A percentile compares a stretch with the other conserved stretches of the same genome.
These are phyloP conservation scores for Chlamydomonas schloesseri DNA, from an alignment of 139 green algal genomes.

Conservation along the genomic window DNA sequence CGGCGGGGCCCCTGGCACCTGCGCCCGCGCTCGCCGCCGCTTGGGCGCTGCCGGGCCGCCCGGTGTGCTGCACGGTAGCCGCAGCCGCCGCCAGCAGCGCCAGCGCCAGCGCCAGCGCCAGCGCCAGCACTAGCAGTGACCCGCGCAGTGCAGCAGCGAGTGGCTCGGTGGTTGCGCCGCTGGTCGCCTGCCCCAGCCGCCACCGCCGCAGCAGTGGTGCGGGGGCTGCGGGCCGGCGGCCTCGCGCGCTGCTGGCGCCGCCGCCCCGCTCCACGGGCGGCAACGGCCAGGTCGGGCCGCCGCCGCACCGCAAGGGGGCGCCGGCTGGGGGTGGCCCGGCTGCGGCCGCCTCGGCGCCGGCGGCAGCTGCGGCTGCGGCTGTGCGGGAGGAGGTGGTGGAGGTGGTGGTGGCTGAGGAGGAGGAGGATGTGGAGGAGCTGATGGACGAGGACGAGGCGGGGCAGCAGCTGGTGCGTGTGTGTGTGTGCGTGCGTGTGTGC, in stretches of 20 bases:
- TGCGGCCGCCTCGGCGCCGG: neutral
- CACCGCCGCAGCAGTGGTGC: too few relatives aligned
- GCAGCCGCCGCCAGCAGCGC: too few relatives aligned
- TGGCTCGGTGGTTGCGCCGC: neutral
- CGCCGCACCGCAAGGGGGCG: slow-evolving; percentile 5
- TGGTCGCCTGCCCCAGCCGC: neutral
- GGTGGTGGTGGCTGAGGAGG: slow-evolving; percentile 33
- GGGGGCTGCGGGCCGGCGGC: too few relatives aligned
- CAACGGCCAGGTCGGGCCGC: slow-evolving; percentile 32
- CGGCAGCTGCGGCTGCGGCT: neutral
- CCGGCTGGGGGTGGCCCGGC: neutral
- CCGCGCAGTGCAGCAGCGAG: too few relatives aligned
- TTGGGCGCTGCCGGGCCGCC: too few relatives aligned
- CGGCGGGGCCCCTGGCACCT: neutral
- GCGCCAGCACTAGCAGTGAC: neutral
- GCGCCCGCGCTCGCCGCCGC: neutral
- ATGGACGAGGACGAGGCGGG: slow-evolving; percentile 43
- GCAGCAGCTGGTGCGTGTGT: slow-evolving; percentile 41
- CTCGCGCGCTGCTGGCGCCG: neutral
- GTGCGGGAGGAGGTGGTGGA: slow-evolving; percentile 28
- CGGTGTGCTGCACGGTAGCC: neutral
- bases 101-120: neutral
- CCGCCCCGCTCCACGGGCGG: neutral
- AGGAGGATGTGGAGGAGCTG: slow-evolving; percentile 1
- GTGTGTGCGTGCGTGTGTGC: neutral